Evolutionary conservation across 2,329 filamentous ascomycete species (phyloP).

Genomic region (Dendrostoma leiphaemia): DNA sequence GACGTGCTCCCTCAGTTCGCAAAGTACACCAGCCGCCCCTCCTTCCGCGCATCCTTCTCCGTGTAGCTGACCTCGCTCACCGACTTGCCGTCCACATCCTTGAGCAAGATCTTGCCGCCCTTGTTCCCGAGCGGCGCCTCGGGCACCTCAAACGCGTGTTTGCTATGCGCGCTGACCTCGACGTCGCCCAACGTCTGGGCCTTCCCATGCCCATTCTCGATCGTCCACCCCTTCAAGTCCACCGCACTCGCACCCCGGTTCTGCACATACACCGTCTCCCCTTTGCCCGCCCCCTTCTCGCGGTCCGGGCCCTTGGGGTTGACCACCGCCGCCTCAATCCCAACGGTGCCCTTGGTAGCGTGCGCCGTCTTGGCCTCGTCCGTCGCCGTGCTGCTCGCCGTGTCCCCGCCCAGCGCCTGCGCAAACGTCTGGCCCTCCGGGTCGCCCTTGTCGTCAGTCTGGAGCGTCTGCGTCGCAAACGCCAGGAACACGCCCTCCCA

Average conservation of each 20-base stretch:
- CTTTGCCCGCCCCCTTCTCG: constrained; percentile 6
- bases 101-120: constrained; percentile 20
- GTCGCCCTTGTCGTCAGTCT: constrained; percentile 30
- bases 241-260: constrained; percentile 13
- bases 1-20: neutral
- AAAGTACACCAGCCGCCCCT: constrained; percentile 20
- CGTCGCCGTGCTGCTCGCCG: constrained; percentile 1
- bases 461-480: constrained; percentile 34
- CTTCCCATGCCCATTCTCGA: constrained; percentile 19
- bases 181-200: constrained; percentile 10
- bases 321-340: constrained; percentile 22
- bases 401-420: constrained; percentile 13
- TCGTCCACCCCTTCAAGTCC: constrained; percentile 19
- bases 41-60: constrained; percentile 20
- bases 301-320: constrained; percentile 22
- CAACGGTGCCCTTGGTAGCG: constrained; percentile 12
- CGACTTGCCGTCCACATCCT: constrained; percentile 16
- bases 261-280: constrained; percentile 21
- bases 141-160: constrained; percentile 9
- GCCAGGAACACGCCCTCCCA: constrained; percentile 38
- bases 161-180: constrained; percentile 1
- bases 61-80: constrained; percentile 21
- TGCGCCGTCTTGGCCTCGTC: neutral
- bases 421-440: constrained; percentile 22
- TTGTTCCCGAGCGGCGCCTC: constrained; percentile 18